Evolutionary conservation across 352 stramenopile genomes (phyloP), one percentile per base, ranked within the genome.

Genomic region (Phytopythium cucurbitacearum): DNA sequence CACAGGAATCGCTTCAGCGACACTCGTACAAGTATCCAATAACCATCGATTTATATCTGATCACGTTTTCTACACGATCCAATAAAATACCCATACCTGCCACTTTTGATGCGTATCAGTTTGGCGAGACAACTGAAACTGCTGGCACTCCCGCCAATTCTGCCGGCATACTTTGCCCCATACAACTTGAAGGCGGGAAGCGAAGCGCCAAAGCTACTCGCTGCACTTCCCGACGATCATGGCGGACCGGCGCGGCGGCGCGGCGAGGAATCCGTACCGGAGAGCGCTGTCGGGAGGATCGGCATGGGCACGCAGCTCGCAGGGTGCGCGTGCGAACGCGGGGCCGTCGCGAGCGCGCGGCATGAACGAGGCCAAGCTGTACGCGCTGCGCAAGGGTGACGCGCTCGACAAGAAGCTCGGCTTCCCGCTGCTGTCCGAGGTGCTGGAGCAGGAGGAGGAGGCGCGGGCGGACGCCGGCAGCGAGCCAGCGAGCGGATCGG

Each of bases 391-490:
- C 28, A 76, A 78, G 52, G 79, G 80, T 32, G 76, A 93, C 58
- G 80, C 74, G 40, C 64, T 93, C 36, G 83, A 93, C 57, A 59
- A 69, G 35, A 82, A 83, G 44, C 73, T 89, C 47, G 82, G 82
- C 39, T 93, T 91, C 42, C 63, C 62, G 15, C 54, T 89, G 48
- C 67, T 93, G 4, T 59, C 73, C 1, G 63, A 82, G 21, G 48
- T 90, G n/a, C 51, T 90, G 3, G 75, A 84, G 40, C 60, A 84
- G 11, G 70, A 76, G n/a, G 56, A 72, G 49, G 63, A 77, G 6
- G 53, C 42, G 33, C 53, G 58, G 13, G 64, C 68, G 35, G 70
- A 72, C 0, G 52, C 54, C 43, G 42, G 16, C 4, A 16, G 8
- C 2, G 47, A 16, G 48, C 59, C 32, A 41, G 8, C 28, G 43